Evolutionary conservation across 2,329 filamentous ascomycete species (phyloP).

Genomic region (Cercospora zeina): DNA sequence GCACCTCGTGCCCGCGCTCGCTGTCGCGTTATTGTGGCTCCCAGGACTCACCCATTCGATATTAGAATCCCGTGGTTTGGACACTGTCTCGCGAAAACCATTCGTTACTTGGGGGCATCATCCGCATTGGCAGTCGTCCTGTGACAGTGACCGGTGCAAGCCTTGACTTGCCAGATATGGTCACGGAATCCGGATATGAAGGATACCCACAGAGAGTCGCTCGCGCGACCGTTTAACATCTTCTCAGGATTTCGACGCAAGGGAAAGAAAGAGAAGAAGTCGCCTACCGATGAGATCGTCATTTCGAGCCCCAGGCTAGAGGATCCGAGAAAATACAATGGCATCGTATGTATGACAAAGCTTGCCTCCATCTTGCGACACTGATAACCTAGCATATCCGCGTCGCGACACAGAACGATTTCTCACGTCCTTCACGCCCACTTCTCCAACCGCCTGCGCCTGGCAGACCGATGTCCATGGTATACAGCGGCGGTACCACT

Average conservation of each 20-base stretch:
- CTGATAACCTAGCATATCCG: background rate
- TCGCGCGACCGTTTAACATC: background rate
- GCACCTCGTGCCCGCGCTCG: background rate
- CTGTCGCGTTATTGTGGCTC: background rate
- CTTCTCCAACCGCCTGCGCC: background rate
- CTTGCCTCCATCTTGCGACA: background rate
- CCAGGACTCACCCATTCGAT: background rate
- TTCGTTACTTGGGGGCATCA: background rate
- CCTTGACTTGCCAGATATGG: background rate
- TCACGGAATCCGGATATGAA: background rate
- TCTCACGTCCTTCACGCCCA: background rate
- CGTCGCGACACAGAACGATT: background rate
- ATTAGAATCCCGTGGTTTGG: background rate
- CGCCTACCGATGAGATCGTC: background rate
- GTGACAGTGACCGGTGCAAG: background rate
- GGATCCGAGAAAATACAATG: background rate
- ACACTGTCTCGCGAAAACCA: background rate
- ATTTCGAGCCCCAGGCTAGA: constrained; percentile 4
- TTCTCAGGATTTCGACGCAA: constrained; percentile 1
- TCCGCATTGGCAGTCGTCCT: background rate
- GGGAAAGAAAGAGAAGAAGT: background rate
- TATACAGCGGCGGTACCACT: background rate
- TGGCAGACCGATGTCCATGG: background rate
- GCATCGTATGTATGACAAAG: background rate
- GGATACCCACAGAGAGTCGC: constrained; percentile 2